Evolutionary conservation across 441 rosid species (phyloP).

Genomic region (Arabidopsis hybrid): DNA sequence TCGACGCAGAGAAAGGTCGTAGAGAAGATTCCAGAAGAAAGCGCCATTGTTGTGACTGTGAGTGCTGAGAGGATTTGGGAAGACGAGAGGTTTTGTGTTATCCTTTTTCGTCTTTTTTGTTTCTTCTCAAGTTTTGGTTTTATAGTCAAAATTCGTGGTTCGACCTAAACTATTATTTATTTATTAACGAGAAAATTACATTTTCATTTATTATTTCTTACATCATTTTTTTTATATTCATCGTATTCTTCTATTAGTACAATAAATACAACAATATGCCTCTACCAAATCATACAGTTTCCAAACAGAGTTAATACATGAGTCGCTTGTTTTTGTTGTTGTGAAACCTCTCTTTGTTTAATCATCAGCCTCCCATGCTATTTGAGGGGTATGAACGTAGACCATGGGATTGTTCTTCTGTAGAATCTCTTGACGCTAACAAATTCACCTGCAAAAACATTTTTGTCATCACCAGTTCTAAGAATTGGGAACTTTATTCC

Average conservation of each 20-base stretch:
- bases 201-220: not conserved
- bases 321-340: not conserved
- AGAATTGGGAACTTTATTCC: not conserved
- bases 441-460: constrained; percentile 69
- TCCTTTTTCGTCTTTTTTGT: constrained; percentile 41
- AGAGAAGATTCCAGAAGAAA: constrained; percentile 59
- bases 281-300: constrained; percentile 20
- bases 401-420: constrained; percentile 51
- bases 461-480: not conserved
- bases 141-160: not conserved
- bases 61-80: constrained; percentile 38
- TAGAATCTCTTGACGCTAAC: constrained; percentile 63
- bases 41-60: constrained; percentile 52
- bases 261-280: constrained; percentile 9
- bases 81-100: constrained; percentile 50
- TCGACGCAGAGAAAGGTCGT: constrained; percentile 50
- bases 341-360: not conserved
- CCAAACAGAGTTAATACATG: constrained; percentile 7
- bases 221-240: not conserved
- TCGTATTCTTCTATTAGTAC: not conserved
- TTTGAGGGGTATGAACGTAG: constrained; percentile 50
- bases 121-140: not conserved
- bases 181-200: not conserved
- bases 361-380: constrained; percentile 76
- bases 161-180: not conserved